Base-by-base conservation (phyloP, 768 basidiomycete species). In the Sporobolomyces phaffii region DNA sequence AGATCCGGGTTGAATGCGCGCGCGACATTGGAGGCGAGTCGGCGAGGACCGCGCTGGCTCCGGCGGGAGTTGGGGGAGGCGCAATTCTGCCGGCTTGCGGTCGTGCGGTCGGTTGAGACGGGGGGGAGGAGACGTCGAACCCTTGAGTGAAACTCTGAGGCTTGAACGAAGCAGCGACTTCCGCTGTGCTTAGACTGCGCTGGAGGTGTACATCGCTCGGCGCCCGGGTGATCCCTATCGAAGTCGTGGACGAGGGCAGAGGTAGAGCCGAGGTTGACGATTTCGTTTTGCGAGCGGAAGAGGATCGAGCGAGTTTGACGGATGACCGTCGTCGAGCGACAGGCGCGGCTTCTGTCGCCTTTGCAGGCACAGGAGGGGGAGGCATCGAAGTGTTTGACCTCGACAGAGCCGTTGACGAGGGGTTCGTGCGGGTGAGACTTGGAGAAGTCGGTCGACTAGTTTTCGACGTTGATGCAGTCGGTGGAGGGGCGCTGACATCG, bases 141-240 rank as follows among this genome's bases (percentile, higher is more conserved):
- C 71, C 71, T 44, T 50, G 54, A 28, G 65, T 60, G 34, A 53
- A 65, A 43, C 71, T 72, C 41, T 44, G 44, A 1, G 67, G 64
- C 48, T 69, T 64, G 60, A 69, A 69, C 28, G 67, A 65, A 26
- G 67, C 64, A 29, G 66, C 66, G 24, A 68, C 61, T 38, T 68
- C 66, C 17, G 66, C 66, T 1, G 52, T 56, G 31, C 53, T 58
- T 18, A 51, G 50, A 18, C 47, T 43, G 11, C 69, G 61, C 9
- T 52, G 36, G 24, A 70, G 48, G 52, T 60, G 58, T 1, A 48
- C 34, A 13, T 60, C 44, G 53, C 62, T 64, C 2, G 62, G 60
- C 7, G 38, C 50, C 15, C 64, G 60, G 28, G 54, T 33, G 14
- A 58, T 5, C 14, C 45, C 43, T 18, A 43, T 26, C 43, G 56